Conservation (phyloP, 1,139 yeast species). For the Hyphopichia fennica region DNA sequence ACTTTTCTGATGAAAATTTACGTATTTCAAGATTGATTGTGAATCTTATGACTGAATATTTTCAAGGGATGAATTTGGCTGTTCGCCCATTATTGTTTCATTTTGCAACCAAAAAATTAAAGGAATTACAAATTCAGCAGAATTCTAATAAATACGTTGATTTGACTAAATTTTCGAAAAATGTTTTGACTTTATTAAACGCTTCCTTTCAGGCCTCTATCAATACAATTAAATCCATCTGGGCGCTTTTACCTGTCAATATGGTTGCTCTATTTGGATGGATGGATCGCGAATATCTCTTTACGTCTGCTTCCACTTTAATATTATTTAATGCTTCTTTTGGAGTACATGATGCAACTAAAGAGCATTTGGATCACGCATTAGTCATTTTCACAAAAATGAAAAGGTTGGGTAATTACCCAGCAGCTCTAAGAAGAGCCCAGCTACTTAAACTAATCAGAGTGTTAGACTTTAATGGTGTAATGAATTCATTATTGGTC, state of each 20-base stretch:
- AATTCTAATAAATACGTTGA: conserved; percentile 59
- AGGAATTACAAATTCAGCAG: conserved; percentile 44
- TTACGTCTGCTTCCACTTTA: conserved; percentile 77
- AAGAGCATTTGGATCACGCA: conserved; percentile 73
- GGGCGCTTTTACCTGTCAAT: conserved; percentile 71
- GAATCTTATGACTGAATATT: conserved; percentile 81
- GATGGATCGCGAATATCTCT: conserved; percentile 84
- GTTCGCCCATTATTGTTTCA: conserved; percentile 80
- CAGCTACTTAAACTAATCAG: conserved; percentile 66
- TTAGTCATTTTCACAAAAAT: conserved; percentile 67
- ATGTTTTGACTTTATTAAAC: conserved; percentile 67
- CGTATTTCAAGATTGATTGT: conserved; percentile 68
- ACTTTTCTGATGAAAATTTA: conserved; percentile 55
- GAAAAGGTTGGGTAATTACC: conserved; percentile 75
- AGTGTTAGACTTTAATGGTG: conserved; percentile 67
- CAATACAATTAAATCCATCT: conserved; percentile 70
- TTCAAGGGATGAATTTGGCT: conserved; percentile 81
- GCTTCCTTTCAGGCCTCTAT: conserved; percentile 85
- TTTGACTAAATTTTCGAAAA: conserved; percentile 65
- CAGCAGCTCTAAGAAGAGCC: conserved; percentile 72
- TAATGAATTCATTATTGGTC: conserved; percentile 54
- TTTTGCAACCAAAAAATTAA: conserved; percentile 70
- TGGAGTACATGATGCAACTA: conserved; percentile 78
- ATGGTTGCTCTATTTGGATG: conserved; percentile 86
- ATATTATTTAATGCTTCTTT: conserved; percentile 77